Base-by-base conservation (phyloP, 805 yeast genomes). In the Sugiyamaella smithiae region DNA sequence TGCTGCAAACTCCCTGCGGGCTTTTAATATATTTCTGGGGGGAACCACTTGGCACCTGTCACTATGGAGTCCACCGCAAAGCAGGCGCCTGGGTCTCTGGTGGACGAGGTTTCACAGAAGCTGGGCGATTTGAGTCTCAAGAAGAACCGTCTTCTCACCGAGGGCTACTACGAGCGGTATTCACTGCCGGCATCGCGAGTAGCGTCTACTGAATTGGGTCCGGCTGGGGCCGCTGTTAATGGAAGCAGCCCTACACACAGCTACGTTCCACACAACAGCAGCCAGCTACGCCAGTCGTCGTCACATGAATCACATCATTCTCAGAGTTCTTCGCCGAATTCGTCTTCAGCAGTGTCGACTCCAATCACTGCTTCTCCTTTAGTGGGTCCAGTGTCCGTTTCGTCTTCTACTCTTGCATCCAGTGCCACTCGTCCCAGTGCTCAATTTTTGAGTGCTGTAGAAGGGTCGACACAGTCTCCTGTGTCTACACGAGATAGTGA, bases 121-220 rank as follows among this genome's bases (percentile, higher is more conserved):
- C 59, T 61, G 36, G 48, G 56, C 19, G 55, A 51, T 19, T 29
- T 59, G 20, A 32, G 53, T 22, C 43, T 61, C n/a, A 57, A 60
- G 37, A 57, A 59, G 49, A 53, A 49, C 33, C 53, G 66, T 5
- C 40, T 63, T 32, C 52, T 62, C 33, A 55, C 57, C 23, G 59
- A 58, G n/a, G 59, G 53, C 12, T 48, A 63, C 20, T 64, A 62
- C 43, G 68, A 64, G 52, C 59, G 56, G n/a, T 57, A 57, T 48
- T 51, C 63, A 5, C 51, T 64, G 40, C 68, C 68, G 4, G 46
- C 60, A 17, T 61, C 67, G 8, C 46, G 65, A 22, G 59, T 58
- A 17, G 43, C 47, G 12, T 46, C 52, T 12, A 32, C 25, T 33
- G 55, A 51, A 17, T 28, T 45, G 7, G 12, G 4, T 32, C 17